Base-by-base conservation (phyloP, 768 basidiomycete species). In the Tulasnella calospora region DNA sequence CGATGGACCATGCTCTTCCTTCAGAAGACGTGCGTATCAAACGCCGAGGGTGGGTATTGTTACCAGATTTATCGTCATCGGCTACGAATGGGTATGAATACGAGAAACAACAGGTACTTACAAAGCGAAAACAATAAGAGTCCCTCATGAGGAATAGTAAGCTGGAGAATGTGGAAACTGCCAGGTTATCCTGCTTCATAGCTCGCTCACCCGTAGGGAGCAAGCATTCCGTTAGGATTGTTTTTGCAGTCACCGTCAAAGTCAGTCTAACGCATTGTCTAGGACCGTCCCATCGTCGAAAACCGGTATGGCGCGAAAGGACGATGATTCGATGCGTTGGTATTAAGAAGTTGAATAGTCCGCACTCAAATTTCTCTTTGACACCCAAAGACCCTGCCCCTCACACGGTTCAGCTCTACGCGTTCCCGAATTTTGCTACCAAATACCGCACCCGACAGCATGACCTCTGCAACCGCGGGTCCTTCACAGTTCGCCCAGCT, bases 401-500 rank as follows among this genome's bases (percentile, higher is more conserved):
- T 51, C 36, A 30, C 57, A 40, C 67, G 75, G 75, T 69, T 57
- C 40, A 40, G 30, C 71, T 51, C 46, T 71, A 47, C 30, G 44
- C 38, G 33, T 27, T 73, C 36, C 61, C 61, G 61, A 67, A 67
- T 67, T 67, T 67, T 67, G 61, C 61, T 67, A 67, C 61, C 61
- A 67, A 67, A 67, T 27, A 8, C 71, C 35, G 41, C 55, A 9
- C 5, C 23, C 23, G n/a, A n/a, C n/a, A n/a, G 17, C n/a, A 69
- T 35, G 61, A 75, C 71, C 51, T 46, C 73, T 85, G 61, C 80
- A 12, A 67, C 61, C 33, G 85, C 91, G 5, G 75, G 57, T 38
- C 84, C 91, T 0, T 94, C 93, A 21, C 88, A 90, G 4, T 96
- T 96, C 82, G 88, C 92, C 36, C 87, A 89, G 30, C 90, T 96